Evolutionary conservation across 1,284 basidiomycete species (phyloP).

Genomic region (Melampsora americana): DNA sequence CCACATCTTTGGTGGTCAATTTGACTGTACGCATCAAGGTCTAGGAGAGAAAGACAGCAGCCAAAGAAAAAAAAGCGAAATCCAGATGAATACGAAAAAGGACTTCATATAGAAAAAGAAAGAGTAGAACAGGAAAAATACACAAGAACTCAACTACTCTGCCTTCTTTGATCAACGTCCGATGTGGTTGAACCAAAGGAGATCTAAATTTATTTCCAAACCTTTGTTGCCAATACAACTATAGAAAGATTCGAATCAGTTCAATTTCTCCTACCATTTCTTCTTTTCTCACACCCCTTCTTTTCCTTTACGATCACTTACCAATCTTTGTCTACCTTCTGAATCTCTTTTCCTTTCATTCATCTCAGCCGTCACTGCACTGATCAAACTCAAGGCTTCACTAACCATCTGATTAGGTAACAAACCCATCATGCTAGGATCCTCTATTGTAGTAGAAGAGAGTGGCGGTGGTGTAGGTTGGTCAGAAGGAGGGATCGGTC

Average conservation of each 20-base stretch:
- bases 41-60: neutral
- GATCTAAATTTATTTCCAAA: slow-evolving; percentile 88
- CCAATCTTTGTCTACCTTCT: slow-evolving; percentile 79
- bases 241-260: neutral
- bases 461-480: too few relatives aligned
- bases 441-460: too few relatives aligned
- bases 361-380: slow-evolving; percentile 82
- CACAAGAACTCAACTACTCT: slow-evolving; percentile 23
- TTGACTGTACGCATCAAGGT: slow-evolving; percentile 39
- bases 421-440: neutral
- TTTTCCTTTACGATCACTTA: too few relatives aligned
- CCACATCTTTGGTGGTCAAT: slow-evolving; percentile 21
- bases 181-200: slow-evolving; percentile 94
- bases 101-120: neutral
- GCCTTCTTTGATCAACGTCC: slow-evolving; percentile 61
- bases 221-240: slow-evolving; percentile 69
- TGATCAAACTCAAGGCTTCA: slow-evolving; percentile 76
- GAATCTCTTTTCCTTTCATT: slow-evolving; percentile 93
- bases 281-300: too few relatives aligned
- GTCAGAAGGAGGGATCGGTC: neutral
- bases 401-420: slow-evolving; percentile 63
- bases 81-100: neutral
- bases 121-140: neutral
- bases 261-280: too few relatives aligned
- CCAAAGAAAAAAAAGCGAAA: neutral